Evolutionary conservation across 2,329 filamentous ascomycete species (phyloP).

Genomic region (Dissoconium aciculare): DNA sequence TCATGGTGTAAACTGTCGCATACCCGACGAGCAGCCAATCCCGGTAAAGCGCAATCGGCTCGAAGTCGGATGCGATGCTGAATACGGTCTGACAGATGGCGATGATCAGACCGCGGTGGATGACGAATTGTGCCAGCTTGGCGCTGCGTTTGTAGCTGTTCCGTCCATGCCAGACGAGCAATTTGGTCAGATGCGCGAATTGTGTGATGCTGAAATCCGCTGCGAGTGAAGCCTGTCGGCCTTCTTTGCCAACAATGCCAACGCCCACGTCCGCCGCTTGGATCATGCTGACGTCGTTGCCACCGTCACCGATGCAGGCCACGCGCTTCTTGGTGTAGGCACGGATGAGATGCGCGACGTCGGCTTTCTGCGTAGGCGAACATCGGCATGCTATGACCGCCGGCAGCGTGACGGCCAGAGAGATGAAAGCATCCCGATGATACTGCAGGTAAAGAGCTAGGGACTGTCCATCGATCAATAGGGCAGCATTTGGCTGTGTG

Average conservation of each 20-base stretch:
- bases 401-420: slow-evolving; percentile 71
- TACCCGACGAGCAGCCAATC: slow-evolving; percentile 97
- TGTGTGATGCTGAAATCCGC: slow-evolving; percentile 95
- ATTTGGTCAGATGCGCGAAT: slow-evolving; percentile 86
- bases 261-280: slow-evolving; percentile 96
- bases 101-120: slow-evolving; percentile 91
- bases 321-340: slow-evolving; percentile 86
- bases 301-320: slow-evolving; percentile 93
- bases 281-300: slow-evolving; percentile 98
- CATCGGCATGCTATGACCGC: slow-evolving; percentile 93
- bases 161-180: slow-evolving; percentile 96
- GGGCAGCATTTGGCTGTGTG: slow-evolving; percentile 69
- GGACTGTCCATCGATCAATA: slow-evolving; percentile 90
- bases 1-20: slow-evolving; percentile 87
- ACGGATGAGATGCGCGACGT: slow-evolving; percentile 80
- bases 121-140: slow-evolving; percentile 94
- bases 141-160: slow-evolving; percentile 95
- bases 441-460: slow-evolving; percentile 68
- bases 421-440: slow-evolving; percentile 74
- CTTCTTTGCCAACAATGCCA: slow-evolving; percentile 95
- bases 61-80: slow-evolving; percentile 80
- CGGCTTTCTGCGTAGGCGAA: slow-evolving; percentile 92
- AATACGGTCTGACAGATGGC: slow-evolving; percentile 95
- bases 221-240: slow-evolving; percentile 80
- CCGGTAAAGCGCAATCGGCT: slow-evolving; percentile 86